phyloP scores from a whole-genome alignment of 371 early-diverging fungal genomes.

The Mucor piriformis region DNA sequence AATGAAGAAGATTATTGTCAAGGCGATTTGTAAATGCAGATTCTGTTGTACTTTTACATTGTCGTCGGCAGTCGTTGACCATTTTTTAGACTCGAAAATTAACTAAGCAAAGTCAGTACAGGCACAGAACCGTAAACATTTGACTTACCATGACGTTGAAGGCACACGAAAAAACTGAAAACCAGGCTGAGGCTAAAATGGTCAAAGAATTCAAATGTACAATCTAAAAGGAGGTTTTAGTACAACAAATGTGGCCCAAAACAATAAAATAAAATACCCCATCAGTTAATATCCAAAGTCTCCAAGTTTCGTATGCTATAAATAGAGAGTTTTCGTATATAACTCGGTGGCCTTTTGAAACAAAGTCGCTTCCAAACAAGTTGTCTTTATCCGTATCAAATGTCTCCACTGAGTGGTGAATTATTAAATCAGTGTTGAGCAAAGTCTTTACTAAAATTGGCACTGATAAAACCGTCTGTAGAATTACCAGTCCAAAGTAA shows the following conservation, averaged over 20 bases:
- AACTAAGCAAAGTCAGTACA: neutral
- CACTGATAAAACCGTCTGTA: conserved; percentile 10
- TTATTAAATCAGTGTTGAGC: conserved; percentile 1
- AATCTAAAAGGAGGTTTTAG: conserved; percentile 8
- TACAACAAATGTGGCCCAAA: neutral
- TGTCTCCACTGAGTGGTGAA: neutral
- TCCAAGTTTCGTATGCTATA: conserved; percentile 17
- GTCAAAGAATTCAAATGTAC: conserved; percentile 19
- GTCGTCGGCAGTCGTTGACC: neutral
- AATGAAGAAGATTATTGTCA: neutral
- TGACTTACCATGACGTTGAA: conserved; percentile 18
- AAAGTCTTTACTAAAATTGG: conserved; percentile 15
- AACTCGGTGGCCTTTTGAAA: conserved; percentile 9
- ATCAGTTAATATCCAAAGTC: conserved; percentile 17
- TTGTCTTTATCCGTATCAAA: neutral
- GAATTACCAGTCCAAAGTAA: conserved; percentile 3
- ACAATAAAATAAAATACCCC: conserved; percentile 3
- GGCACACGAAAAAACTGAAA: conserved; percentile 6
- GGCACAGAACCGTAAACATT: no score
- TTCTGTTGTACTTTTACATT: conserved; percentile 10
- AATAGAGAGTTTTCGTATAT: conserved; percentile 17
- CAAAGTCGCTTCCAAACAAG: neutral
- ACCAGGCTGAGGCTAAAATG: conserved; percentile 23
- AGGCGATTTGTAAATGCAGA: conserved; percentile 11
- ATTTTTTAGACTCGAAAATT: conserved; percentile 6